These are phyloP conservation scores for Phytophthora sansomeana DNA, from an alignment of 352 stramenopile genomes.

Conservation along the genomic window DNA sequence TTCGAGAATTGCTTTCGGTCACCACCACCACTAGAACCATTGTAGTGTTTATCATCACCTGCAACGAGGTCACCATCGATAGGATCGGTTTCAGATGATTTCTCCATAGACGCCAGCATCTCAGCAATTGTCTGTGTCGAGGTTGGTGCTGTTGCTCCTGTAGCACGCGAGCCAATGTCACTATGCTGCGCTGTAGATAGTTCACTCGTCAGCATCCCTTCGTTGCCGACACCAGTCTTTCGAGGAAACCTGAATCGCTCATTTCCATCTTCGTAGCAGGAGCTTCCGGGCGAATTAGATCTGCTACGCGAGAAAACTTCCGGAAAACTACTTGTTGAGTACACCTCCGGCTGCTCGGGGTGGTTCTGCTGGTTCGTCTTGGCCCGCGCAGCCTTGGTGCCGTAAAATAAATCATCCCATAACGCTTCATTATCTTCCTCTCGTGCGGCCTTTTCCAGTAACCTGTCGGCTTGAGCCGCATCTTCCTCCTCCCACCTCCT, in stretches of 20 bases:
- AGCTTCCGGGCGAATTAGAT: conserved; percentile 13
- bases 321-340: conserved; percentile 36
- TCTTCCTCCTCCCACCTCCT: conserved; percentile 39
- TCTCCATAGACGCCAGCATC: conserved; percentile 29
- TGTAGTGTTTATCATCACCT: conserved; percentile 15
- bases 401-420: conserved; percentile 54
- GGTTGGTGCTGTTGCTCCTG: conserved; percentile 8
- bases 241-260: conserved; percentile 2
- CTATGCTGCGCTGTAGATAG: conserved; percentile 28
- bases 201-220: conserved; percentile 13
- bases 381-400: conserved; percentile 30
- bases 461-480: conserved; percentile 31
- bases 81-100: conserved; percentile 3
- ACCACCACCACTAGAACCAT: conserved; percentile 7
- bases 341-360: conserved; percentile 23
- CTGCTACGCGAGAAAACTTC: conserved; percentile 25
- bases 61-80: conserved; percentile 8
- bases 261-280: conserved; percentile 21
- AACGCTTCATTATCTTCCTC: conserved; percentile 37
- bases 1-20: conserved; percentile 12
- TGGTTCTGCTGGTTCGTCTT: conserved; percentile 22
- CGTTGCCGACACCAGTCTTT: background rate
- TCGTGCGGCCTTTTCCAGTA: conserved; percentile 35
- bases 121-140: conserved; percentile 34
- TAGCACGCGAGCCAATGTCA: conserved; percentile 11